Base-by-base conservation (phyloP, 2,329 filamentous ascomycete species). In the Apiospora sp. region DNA sequence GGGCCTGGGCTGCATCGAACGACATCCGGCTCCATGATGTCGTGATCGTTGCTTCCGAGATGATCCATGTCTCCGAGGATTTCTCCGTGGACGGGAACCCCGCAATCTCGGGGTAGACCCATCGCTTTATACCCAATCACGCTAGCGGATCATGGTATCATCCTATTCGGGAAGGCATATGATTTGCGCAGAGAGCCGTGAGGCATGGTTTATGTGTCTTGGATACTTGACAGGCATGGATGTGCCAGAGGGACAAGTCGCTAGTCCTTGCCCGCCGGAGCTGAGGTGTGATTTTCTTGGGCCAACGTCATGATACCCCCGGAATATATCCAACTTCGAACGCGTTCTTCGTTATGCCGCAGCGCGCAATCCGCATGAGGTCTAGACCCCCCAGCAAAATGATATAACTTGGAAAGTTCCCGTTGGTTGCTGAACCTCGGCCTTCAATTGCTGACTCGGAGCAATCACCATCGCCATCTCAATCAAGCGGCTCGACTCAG, bases 11-110 rank as follows among this genome's bases (percentile, higher is more conserved):
- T 27, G 27, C 30, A 13, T 64, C 71, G 72, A 72, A 72, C 73
- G 73, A 72, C 70, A 74, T 72, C 34, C 34, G 68, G 37, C 48
- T 64, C 73, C 72, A 51, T 68, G 44, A 74, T 74, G 73, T 67
- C 70, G 69, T 67, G 68, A 72, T n/a, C 44, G n/a, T 46, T 16
- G 58, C 44, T 34, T 69, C 67, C 67, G 44, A 37, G 27, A 69
- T 49, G n/a, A 43, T n/a, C 58, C 58, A 64, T 64, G 58, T 19
- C 67, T 73, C 73, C 71, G 73, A 74, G 58, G 73, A 46, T 73
- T 74, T 74, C 73, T 74, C 73, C 71, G 54, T n/a, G 34, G 34
- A 64, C 34, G 34, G 58, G 14, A 41, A 69, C 69, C 70, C 73
- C 72, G 72, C 73, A 71, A 70, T 44, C 69, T 46, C 37, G 67